Percentiles rank a stretch among this genome's conserved stretches.
phyloP scores from a whole-genome alignment of 306 rosid species.

The Glycine tomentella region DNA sequence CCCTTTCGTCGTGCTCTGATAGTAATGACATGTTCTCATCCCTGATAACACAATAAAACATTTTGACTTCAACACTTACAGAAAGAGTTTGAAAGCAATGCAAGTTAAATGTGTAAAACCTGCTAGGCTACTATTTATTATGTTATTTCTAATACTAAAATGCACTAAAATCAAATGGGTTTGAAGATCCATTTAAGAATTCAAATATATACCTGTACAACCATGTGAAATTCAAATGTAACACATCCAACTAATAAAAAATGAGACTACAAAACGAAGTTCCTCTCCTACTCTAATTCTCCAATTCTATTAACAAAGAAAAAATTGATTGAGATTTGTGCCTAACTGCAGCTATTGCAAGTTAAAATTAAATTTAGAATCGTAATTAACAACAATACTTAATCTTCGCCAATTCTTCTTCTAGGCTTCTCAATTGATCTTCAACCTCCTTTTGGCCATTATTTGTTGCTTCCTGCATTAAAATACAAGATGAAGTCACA shows the following conservation, averaged over 20 bases:
- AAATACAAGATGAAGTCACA: slow-evolving; percentile 26
- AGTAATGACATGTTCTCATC: slow-evolving; percentile 37
- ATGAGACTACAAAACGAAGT: neutral
- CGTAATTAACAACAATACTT: slow-evolving; percentile 32
- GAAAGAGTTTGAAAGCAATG: neutral
- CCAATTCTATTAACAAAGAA: too few relatives aligned
- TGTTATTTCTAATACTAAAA: neutral
- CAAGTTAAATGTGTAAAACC: neutral
- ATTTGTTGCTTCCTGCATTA: slow-evolving; percentile 60
- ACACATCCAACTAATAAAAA: neutral
- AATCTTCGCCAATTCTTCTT: slow-evolving; percentile 66
- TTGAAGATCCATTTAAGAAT: neutral
- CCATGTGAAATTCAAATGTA: slow-evolving; percentile 1
- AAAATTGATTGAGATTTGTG: neutral
- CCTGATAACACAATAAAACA: slow-evolving; percentile 37
- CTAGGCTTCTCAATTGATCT: slow-evolving; percentile 65
- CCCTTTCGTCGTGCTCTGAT: slow-evolving; percentile 43
- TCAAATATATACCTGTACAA: neutral
- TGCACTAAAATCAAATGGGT: neutral
- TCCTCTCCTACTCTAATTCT: neutral
- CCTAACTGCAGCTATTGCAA: neutral
- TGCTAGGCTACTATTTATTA: too few relatives aligned
- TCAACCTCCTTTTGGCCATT: slow-evolving; percentile 47
- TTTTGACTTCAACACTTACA: neutral
- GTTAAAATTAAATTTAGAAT: neutral